Evolutionary conservation across 2,329 filamentous ascomycete species (phyloP).

Genomic region (Penicillium rolfsii): DNA sequence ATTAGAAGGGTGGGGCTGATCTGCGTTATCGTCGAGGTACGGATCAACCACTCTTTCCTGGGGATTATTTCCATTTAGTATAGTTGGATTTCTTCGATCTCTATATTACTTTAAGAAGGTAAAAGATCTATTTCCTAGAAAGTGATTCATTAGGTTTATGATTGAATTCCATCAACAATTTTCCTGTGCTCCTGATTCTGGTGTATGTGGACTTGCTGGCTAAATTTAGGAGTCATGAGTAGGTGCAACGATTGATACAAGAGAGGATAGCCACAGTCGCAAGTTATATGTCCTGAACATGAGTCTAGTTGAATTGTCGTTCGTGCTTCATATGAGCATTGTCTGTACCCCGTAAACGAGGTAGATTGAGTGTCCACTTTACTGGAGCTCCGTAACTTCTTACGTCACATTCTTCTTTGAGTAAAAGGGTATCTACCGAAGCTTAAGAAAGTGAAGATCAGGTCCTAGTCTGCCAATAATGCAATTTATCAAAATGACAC

Average conservation of each 20-base stretch:
- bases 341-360: not conserved
- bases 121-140: too few relatives aligned
- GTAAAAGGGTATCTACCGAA: not conserved
- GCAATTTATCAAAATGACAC: not conserved
- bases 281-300: too few relatives aligned
- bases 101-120: too few relatives aligned
- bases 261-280: not conserved
- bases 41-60: not conserved
- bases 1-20: constrained; percentile 15
- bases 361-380: not conserved
- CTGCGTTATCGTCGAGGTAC: not conserved
- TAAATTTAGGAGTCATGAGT: not conserved
- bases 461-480: not conserved
- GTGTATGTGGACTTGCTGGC: too few relatives aligned
- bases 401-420: not conserved
- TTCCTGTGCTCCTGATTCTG: too few relatives aligned
- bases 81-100: too few relatives aligned
- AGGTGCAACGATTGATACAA: not conserved
- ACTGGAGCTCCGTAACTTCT: not conserved
- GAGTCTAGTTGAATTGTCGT: too few relatives aligned
- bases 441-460: not conserved
- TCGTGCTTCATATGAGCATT: too few relatives aligned
- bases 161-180: too few relatives aligned
- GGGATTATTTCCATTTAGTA: not conserved
- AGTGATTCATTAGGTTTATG: too few relatives aligned